Evolutionary conservation across 2,329 filamentous ascomycete species (phyloP).

Genomic region (Ramichloridium luteum): DNA sequence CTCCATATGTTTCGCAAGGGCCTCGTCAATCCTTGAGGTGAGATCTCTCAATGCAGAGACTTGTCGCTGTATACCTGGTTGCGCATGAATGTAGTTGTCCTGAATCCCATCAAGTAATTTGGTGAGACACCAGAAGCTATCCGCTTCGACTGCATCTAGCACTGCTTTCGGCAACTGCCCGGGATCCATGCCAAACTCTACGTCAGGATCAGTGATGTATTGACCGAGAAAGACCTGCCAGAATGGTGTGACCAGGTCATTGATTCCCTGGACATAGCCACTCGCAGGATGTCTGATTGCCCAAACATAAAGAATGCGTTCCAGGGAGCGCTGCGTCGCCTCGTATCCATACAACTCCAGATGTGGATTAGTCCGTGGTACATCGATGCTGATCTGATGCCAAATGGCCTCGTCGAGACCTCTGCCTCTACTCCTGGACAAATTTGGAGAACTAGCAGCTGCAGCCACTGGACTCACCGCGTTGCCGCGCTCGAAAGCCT

Average conservation of each 20-base stretch:
- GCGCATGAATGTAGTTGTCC: conserved; percentile 96
- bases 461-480: conserved; percentile 33
- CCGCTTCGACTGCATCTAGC: conserved; percentile 89
- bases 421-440: conserved; percentile 50
- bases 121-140: conserved; percentile 96
- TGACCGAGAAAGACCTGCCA: conserved; percentile 94
- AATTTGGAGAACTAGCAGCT: conserved; percentile 36
- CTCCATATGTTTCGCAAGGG: conserved; percentile 77
- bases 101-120: conserved; percentile 98
- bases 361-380: conserved; percentile 90
- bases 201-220: conserved; percentile 88
- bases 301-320: conserved; percentile 94
- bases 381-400: conserved; percentile 99
- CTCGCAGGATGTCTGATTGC: conserved; percentile 93
- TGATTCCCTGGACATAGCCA: conserved; percentile 97
- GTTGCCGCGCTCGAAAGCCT: conserved; percentile 48
- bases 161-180: conserved; percentile 84
- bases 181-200: conserved; percentile 91
- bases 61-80: conserved; percentile 91
- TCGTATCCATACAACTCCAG: conserved; percentile 92
- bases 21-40: conserved; percentile 75
- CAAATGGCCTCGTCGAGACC: conserved; percentile 94
- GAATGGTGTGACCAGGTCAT: conserved; percentile 93
- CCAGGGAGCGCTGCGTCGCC: conserved; percentile 84
- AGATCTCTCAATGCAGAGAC: conserved; percentile 80